Evolutionary conservation across 2,329 filamentous ascomycete species (phyloP).

Genomic region (Nannizziopsis barbatae): DNA sequence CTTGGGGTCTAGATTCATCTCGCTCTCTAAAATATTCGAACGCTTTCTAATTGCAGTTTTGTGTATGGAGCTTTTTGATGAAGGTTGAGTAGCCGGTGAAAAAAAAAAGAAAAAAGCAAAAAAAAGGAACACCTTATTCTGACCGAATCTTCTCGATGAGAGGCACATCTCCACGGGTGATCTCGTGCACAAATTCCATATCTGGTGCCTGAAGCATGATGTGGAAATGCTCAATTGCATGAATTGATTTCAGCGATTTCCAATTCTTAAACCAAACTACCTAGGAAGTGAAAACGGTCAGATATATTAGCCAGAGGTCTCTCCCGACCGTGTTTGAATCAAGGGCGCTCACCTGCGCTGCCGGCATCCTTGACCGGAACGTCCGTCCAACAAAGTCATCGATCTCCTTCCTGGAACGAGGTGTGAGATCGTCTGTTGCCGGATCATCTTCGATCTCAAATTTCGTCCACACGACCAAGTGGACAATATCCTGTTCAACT

Average conservation of each 20-base stretch:
- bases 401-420: slow-evolving; percentile 37
- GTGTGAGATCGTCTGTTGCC: slow-evolving; percentile 42
- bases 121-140: neutral
- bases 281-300: slow-evolving; percentile 24
- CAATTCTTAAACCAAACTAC: slow-evolving; percentile 58
- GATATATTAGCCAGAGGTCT: no score
- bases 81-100: neutral
- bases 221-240: slow-evolving; percentile 48
- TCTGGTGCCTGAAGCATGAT: slow-evolving; percentile 61
- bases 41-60: no score
- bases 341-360: slow-evolving; percentile 28
- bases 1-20: no score
- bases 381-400: slow-evolving; percentile 41
- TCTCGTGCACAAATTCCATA: slow-evolving; percentile 52
- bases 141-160: slow-evolving; percentile 41
- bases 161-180: slow-evolving; percentile 66
- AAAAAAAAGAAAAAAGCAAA: no score
- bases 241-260: slow-evolving; percentile 49
- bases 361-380: slow-evolving; percentile 44
- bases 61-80: neutral
- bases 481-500: slow-evolving; percentile 42
- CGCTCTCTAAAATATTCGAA: no score
- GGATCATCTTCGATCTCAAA: slow-evolving; percentile 33
- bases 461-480: slow-evolving; percentile 49
- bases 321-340: neutral